These are phyloP conservation scores for Clonostachys rosea DNA, from an alignment of 2,329 filamentous ascomycete genomes.

Conservation along the genomic window DNA sequence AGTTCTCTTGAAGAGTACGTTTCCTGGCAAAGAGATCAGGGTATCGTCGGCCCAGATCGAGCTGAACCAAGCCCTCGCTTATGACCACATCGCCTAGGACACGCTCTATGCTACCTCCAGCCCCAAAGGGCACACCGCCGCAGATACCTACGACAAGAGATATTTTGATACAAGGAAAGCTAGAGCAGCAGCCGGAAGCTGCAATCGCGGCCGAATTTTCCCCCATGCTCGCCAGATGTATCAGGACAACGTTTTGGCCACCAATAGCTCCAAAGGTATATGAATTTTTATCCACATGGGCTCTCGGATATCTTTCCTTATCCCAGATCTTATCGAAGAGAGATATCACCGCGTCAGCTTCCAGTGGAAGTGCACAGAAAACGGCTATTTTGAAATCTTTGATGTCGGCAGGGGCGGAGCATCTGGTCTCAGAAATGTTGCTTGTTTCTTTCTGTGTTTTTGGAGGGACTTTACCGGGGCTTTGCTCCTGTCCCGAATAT, in stretches of 20 bases:
- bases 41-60: constrained; percentile 11
- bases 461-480: no score
- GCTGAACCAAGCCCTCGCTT: constrained; percentile 11
- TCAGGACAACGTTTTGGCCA: constrained; percentile 12
- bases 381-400: constrained; percentile 5
- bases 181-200: background rate
- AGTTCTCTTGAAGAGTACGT: constrained; percentile 13
- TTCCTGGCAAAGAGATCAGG: constrained; percentile 14
- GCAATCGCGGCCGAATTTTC: constrained; percentile 1
- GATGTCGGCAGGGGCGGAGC: background rate
- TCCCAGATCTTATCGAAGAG: constrained; percentile 8
- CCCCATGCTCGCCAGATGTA: constrained; percentile 1
- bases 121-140: background rate
- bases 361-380: constrained; percentile 6
- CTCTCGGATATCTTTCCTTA: constrained; percentile 1
- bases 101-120: constrained; percentile 1
- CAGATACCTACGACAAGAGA: constrained; percentile 28
- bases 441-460: no score
- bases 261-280: constrained; percentile 14
- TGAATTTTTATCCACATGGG: constrained; percentile 8
- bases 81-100: constrained; percentile 18
- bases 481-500: no score
- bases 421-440: no score
- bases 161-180: constrained; percentile 12
- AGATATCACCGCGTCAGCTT: constrained; percentile 6